Conservation (phyloP, 441 rosid species). For the Gossypium laxum region DNA sequence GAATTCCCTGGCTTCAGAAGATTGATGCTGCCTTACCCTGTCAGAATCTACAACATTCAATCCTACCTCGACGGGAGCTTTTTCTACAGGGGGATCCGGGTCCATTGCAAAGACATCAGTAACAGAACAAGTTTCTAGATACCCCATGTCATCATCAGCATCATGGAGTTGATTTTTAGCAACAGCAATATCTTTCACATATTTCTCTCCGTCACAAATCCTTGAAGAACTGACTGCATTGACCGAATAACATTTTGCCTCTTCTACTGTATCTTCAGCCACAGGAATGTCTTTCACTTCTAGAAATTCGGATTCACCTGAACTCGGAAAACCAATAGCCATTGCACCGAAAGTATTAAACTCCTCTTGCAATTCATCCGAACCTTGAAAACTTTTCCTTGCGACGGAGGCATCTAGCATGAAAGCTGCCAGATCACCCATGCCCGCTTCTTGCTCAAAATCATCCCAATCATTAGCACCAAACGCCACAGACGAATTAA, state of each 20-base stretch:
- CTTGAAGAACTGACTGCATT: constrained; percentile 10
- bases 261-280: constrained; percentile 19
- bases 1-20: constrained; percentile 23
- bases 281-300: constrained; percentile 31
- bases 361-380: constrained; percentile 21
- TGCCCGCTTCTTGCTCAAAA: constrained; percentile 57
- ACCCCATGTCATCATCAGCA: constrained; percentile 23
- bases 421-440: constrained; percentile 28
- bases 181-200: constrained; percentile 18
- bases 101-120: constrained; percentile 29
- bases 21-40: constrained; percentile 16
- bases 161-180: constrained; percentile 19
- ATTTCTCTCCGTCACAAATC: constrained; percentile 13
- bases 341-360: constrained; percentile 13
- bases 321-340: constrained; percentile 19
- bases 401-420: constrained; percentile 19
- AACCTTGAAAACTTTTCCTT: constrained; percentile 21
- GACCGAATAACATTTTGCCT: constrained; percentile 12
- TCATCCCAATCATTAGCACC: constrained; percentile 86
- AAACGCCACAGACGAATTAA: constrained; percentile 66
- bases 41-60: constrained; percentile 16
- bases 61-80: constrained; percentile 16
- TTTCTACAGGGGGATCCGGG: constrained; percentile 26
- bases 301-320: constrained; percentile 23
- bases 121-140: constrained; percentile 23